These are phyloP conservation scores for Sisymbrium irio DNA, from an alignment of 345 rosid genomes.

Conservation along the genomic window DNA sequence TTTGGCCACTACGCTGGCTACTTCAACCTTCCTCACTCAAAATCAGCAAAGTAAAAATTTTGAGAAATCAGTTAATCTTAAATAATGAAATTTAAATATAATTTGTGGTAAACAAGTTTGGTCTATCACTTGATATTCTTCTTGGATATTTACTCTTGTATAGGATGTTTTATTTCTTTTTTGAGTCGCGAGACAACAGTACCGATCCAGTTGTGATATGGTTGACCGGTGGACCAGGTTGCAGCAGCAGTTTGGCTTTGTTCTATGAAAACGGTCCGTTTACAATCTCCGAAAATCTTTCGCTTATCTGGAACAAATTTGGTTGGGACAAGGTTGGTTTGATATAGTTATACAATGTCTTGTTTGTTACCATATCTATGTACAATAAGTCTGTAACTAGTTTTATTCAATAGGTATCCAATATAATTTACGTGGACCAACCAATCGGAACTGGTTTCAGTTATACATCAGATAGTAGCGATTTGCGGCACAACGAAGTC, in stretches of 20 bases:
- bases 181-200: conserved; percentile 56
- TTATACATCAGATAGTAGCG: too few species aligned
- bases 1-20: conserved; percentile 90
- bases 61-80: too few species aligned
- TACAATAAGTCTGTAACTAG: neutral
- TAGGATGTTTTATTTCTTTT: conserved; percentile 86
- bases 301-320: conserved; percentile 76
- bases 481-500: too few species aligned
- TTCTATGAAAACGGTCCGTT: conserved; percentile 93
- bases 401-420: conserved; percentile 53
- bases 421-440: conserved; percentile 80
- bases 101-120: too few species aligned
- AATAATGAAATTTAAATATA: too few species aligned
- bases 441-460: too few species aligned
- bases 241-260: conserved; percentile 76
- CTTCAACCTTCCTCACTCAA: too few species aligned
- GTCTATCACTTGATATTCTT: too few species aligned
- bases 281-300: conserved; percentile 49
- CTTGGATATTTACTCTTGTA: neutral
- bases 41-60: too few species aligned
- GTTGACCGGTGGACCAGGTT: conserved; percentile 95
- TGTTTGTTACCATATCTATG: neutral
- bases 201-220: conserved; percentile 83
- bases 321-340: conserved; percentile 86
- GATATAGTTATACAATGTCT: conserved; percentile 24